Evolutionary conservation across 192 early-diverging fungal genomes (phyloP), one percentile per base, ranked within the genome.

Genomic region (Linnemannia zychae): DNA sequence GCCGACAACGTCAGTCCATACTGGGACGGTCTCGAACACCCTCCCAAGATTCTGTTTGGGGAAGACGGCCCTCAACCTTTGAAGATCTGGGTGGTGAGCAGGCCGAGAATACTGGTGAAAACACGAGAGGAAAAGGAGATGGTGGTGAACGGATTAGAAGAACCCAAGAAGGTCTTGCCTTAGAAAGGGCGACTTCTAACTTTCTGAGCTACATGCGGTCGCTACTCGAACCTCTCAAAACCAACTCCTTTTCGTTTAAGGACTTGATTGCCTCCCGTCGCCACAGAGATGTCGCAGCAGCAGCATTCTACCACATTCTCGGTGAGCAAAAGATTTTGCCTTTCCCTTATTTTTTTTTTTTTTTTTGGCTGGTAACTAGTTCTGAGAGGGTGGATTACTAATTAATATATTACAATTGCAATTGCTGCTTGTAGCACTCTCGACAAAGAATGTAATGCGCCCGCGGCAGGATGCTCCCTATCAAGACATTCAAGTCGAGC

Each of bases 291-390:
- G 80, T 82, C 73, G 74, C 75, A 2, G 80, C 80, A 2, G n/a
- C 70, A 11, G 80, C 80, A 15, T 82, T 82, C 71, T 77, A 82
- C 63, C 80, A 82, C 38, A 53, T 82, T 18, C 63, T 82, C 36
- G 48, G 80, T 77, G 67, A 73, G 71, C 31, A 0, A n/a, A n/a
- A n/a, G n/a, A n/a, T n/a, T n/a, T n/a, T n/a, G n/a, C n/a, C 1
- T 33, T 67, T 11, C 16, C 20, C 17, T 6, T 53, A 4, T 15
- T 12, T 50, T 18, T 46, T 36, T 11, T 38, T 40, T 18, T 57
- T 34, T 22, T 63, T 31, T 31, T 33, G 20, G 18, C 16, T n/a
- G 11, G 34, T 18, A 16, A 57, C n/a, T 57, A 9, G n/a, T 16
- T 57, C 0, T n/a, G 52, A 57, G 22, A 24, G 7, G 17, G 24